A percentile compares a stretch with the other conserved stretches of the same genome.
These are phyloP conservation scores for Phytopythium mirpurense DNA, from an alignment of 352 stramenopile genomes.

Conservation along the genomic window DNA sequence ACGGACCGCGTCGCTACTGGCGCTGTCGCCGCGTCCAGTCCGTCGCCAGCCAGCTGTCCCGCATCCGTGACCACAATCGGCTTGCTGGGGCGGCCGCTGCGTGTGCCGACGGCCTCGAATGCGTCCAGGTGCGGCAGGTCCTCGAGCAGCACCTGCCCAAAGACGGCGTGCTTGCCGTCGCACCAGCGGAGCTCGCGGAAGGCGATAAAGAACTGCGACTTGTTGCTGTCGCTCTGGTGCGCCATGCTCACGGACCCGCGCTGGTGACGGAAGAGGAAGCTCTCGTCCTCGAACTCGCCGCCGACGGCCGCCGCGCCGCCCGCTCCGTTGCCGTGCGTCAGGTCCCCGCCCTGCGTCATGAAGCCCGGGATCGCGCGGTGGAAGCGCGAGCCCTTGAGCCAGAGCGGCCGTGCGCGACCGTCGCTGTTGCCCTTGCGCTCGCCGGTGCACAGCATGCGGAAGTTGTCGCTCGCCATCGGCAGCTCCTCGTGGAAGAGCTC, in stretches of 20 bases:
- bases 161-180: slow-evolving; percentile 99
- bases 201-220: slow-evolving; percentile 99
- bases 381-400: slow-evolving; percentile 95
- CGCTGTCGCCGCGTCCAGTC: not conserved
- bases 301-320: slow-evolving; percentile 94
- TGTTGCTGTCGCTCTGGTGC: slow-evolving; percentile 96
- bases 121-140: slow-evolving; percentile 46
- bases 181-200: slow-evolving; percentile 83
- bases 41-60: slow-evolving; percentile 38
- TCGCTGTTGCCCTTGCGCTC: slow-evolving; percentile 50
- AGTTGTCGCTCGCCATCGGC: slow-evolving; percentile 57
- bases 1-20: not conserved
- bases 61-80: slow-evolving; percentile 53
- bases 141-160: slow-evolving; percentile 92
- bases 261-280: slow-evolving; percentile 86
- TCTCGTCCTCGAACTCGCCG: slow-evolving; percentile 97
- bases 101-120: slow-evolving; percentile 43
- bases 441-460: slow-evolving; percentile 65
- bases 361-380: slow-evolving; percentile 98
- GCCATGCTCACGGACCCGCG: slow-evolving; percentile 96
- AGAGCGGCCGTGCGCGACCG: slow-evolving; percentile 40
- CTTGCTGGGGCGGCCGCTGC: slow-evolving; percentile 38
- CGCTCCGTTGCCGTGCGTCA: slow-evolving; percentile 89
- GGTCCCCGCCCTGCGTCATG: slow-evolving; percentile 97
- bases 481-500: slow-evolving; percentile 78